phyloP scores from a whole-genome alignment of 768 basidiomycete species.

The Krasilnikovozyma curviuscula region DNA sequence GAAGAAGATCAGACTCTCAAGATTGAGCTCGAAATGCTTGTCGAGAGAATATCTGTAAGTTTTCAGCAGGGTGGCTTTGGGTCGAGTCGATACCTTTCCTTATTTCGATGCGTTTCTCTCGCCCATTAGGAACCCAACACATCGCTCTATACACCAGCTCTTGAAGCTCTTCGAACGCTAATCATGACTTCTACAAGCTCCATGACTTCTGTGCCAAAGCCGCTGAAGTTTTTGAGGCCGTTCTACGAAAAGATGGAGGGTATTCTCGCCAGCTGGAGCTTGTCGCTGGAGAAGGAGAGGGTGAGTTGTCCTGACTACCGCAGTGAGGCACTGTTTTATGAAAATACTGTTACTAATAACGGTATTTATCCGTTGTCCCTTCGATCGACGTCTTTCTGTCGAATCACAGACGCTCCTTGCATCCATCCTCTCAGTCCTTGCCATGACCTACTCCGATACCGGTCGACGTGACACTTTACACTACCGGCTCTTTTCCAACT shows the following conservation, averaged over 20 bases:
- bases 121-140: slow-evolving; percentile 60
- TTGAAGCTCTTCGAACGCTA: slow-evolving; percentile 80
- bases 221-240: slow-evolving; percentile 89
- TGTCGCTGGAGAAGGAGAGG: slow-evolving; percentile 37
- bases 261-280: slow-evolving; percentile 48
- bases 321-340: background rate
- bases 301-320: slow-evolving; percentile 15
- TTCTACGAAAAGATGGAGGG: slow-evolving; percentile 79
- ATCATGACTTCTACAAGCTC: slow-evolving; percentile 93
- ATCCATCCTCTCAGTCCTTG: slow-evolving; percentile 90
- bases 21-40: slow-evolving; percentile 88
- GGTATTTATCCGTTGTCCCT: background rate
- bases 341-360: background rate
- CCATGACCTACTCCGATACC: slow-evolving; percentile 98
- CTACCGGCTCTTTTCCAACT: slow-evolving; percentile 66
- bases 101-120: background rate
- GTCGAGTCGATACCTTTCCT: background rate
- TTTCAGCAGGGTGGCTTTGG: background rate
- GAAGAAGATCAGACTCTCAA: slow-evolving; percentile 90
- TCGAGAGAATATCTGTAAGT: slow-evolving; percentile 73
- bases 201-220: slow-evolving; percentile 98
- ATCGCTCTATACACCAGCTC: slow-evolving; percentile 63
- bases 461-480: slow-evolving; percentile 86
- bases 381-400: slow-evolving; percentile 81
- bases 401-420: slow-evolving; percentile 81